phyloP scores from a whole-genome alignment of 2,329 filamentous ascomycete species.

The Knufia petricola region DNA sequence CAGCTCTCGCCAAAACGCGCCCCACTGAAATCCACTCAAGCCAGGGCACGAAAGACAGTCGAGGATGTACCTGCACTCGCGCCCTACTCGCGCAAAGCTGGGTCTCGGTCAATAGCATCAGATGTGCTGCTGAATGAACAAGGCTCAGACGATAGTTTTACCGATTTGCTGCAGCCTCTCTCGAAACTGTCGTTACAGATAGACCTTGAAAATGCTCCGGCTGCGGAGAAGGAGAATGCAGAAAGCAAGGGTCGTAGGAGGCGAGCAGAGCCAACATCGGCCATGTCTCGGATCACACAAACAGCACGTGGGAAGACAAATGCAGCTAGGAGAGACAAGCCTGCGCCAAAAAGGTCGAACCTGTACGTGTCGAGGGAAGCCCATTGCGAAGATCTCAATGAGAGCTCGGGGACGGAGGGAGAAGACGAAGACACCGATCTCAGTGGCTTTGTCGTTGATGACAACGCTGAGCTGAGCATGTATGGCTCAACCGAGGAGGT shows the following conservation, averaged over 20 bases:
- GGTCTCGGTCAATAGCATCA: not conserved
- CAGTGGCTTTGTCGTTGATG: conserved; percentile 24
- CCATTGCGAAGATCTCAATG: conserved; percentile 19
- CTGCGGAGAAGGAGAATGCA: conserved; percentile 1
- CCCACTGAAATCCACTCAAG: not conserved
- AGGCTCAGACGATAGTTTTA: not conserved
- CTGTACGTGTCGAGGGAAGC: conserved; percentile 20
- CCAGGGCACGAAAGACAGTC: not conserved
- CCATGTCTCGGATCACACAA: conserved; percentile 18
- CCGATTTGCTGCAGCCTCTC: not conserved
- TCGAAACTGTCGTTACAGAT: not conserved
- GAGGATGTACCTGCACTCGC: conserved; percentile 1
- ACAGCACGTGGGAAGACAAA: not conserved
- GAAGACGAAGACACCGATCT: conserved; percentile 24
- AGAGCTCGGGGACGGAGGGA: conserved; percentile 18
- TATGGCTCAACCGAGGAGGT: conserved; percentile 15
- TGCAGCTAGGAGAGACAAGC: not conserved
- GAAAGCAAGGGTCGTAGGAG: not conserved
- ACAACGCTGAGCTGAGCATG: conserved; percentile 22
- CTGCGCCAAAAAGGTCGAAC: conserved; percentile 10
- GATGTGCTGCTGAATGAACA: not conserved
- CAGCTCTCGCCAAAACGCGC: not conserved
- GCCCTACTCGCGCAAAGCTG: not conserved
- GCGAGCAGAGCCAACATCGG: conserved; percentile 2
- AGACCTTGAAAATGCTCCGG: not conserved